Conservation (phyloP, 1,284 basidiomycete species). For the Puccinia novopanici region DNA sequence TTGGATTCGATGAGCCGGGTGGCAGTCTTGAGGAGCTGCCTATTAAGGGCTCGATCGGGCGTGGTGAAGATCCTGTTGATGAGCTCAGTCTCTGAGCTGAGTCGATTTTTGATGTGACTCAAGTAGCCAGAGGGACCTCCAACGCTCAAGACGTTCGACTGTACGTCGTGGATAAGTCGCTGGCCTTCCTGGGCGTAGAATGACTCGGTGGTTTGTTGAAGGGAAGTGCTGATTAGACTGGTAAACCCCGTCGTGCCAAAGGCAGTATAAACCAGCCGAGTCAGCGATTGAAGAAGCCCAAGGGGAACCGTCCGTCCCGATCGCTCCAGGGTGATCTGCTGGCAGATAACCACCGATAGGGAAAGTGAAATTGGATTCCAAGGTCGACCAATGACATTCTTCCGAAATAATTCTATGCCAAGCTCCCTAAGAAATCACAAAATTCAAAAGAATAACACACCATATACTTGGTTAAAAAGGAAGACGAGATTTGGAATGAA, state of each 20-base stretch:
- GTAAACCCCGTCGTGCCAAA: conserved; percentile 22
- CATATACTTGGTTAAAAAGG: background rate
- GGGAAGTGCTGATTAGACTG: conserved; percentile 2
- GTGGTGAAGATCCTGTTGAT: conserved; percentile 33
- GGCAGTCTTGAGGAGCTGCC: background rate
- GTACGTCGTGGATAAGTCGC: conserved; percentile 29
- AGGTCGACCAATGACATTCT: conserved; percentile 17
- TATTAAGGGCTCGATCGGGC: conserved; percentile 19
- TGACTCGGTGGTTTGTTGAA: conserved; percentile 20
- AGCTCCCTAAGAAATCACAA: conserved; percentile 7
- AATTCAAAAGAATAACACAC: background rate
- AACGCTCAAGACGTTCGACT: conserved; percentile 5
- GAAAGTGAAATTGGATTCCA: conserved; percentile 32
- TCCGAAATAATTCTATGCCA: conserved; percentile 36
- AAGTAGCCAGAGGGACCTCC: conserved; percentile 35
- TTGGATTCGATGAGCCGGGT: conserved; percentile 20
- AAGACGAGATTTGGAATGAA: background rate
- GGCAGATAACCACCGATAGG: conserved; percentile 24
- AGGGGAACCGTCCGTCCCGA: conserved; percentile 6
- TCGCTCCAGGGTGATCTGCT: conserved; percentile 27
- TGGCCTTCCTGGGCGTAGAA: conserved; percentile 35
- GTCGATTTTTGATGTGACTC: conserved; percentile 10
- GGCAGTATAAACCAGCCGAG: conserved; percentile 18
- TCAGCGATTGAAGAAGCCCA: conserved; percentile 24
- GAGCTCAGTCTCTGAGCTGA: conserved; percentile 14